Conservation (phyloP, 2,329 filamentous ascomycete species). For the Epichloe typhina region DNA sequence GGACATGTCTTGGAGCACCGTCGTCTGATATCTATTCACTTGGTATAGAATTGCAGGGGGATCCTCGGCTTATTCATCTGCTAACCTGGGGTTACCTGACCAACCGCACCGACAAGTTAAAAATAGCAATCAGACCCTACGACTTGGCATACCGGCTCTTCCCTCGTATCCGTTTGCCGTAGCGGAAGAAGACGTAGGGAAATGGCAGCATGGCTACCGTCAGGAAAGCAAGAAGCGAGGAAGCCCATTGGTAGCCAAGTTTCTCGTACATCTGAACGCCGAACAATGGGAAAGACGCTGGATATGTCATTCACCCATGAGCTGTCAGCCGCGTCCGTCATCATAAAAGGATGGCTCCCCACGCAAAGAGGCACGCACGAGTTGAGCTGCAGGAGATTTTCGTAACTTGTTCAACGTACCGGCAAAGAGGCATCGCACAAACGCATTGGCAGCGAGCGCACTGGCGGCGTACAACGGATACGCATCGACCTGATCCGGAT, state of each 20-base stretch:
- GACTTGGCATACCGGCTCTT: constrained; percentile 39
- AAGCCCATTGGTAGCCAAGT: constrained; percentile 59
- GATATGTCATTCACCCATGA: not conserved
- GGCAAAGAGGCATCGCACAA: constrained; percentile 66
- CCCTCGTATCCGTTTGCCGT: constrained; percentile 42
- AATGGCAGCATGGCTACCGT: constrained; percentile 50
- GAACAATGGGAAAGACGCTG: constrained; percentile 65
- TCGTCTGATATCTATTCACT: not conserved
- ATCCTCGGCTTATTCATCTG: not conserved
- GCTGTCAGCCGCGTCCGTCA: constrained; percentile 7
- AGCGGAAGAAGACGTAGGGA: constrained; percentile 49
- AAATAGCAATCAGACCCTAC: constrained; percentile 4
- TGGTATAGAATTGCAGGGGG: not conserved
- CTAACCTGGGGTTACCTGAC: too few species aligned
- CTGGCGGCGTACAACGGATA: constrained; percentile 64
- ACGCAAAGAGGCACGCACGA: not conserved
- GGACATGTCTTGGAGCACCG: not conserved
- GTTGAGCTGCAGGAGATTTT: not conserved
- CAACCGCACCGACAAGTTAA: not conserved
- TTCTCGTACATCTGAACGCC: constrained; percentile 58
- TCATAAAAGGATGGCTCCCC: not conserved
- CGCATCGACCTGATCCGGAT: constrained; percentile 45
- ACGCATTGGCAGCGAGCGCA: constrained; percentile 73
- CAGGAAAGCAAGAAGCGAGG: constrained; percentile 46
- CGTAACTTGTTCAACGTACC: constrained; percentile 24